Evolutionary conservation across 2,329 filamentous ascomycete species (phyloP).

Genomic region (Dactylellina haptotyla): DNA sequence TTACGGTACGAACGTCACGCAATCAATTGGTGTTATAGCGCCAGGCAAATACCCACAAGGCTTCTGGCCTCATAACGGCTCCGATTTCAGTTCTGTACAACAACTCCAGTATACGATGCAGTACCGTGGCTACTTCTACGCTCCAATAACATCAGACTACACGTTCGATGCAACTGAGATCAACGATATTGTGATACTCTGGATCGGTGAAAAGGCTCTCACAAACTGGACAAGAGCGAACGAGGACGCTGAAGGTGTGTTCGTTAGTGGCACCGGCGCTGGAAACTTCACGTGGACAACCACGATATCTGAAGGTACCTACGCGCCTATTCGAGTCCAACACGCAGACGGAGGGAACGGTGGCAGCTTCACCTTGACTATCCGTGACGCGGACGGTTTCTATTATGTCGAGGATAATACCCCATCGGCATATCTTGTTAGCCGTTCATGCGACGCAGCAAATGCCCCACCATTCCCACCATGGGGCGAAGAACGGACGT

Average conservation of each 20-base stretch:
- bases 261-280: not conserved
- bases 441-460: not conserved
- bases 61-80: not conserved
- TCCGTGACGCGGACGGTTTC: too few species aligned
- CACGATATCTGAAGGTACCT: too few species aligned
- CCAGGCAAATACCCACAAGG: not conserved
- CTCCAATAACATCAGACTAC: too few species aligned
- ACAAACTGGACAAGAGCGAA: not conserved
- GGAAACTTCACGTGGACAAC: too few species aligned
- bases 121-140: too few species aligned
- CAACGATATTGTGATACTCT: conserved; percentile 4
- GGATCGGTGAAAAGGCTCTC: not conserved
- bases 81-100: not conserved
- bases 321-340: too few species aligned
- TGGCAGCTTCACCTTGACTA: too few species aligned
- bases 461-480: not conserved
- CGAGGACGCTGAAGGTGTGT: not conserved
- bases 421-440: not conserved
- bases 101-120: not conserved
- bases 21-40: not conserved
- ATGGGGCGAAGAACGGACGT: not conserved
- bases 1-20: not conserved
- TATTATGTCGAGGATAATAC: too few species aligned
- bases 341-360: too few species aligned
- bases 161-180: too few species aligned